Conservation (phyloP, 2,329 filamentous ascomycete species). For the Delphinella strobiligena region DNA sequence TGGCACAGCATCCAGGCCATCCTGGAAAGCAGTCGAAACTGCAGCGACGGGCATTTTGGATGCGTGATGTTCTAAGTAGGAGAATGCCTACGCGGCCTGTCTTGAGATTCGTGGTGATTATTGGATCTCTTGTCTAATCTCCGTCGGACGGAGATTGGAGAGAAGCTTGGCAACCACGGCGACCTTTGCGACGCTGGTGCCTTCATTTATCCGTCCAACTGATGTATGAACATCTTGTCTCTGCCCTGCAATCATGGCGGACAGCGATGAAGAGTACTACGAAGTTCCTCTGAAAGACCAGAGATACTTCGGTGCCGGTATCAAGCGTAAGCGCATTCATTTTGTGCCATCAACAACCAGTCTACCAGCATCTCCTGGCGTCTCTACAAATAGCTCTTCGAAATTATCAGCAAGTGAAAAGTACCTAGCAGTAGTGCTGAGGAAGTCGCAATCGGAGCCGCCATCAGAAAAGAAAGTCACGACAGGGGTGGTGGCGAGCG, state of each 20-base stretch:
- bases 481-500: too few relatives aligned
- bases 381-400: conserved; percentile 2
- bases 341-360: conserved; percentile 41
- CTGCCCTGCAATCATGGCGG: conserved; percentile 37
- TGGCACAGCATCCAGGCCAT: conserved; percentile 41
- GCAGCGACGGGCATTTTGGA: conserved; percentile 50
- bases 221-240: background rate
- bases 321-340: conserved; percentile 47
- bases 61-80: background rate
- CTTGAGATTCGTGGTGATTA: too few relatives aligned
- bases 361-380: background rate
- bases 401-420: conserved; percentile 35
- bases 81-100: background rate
- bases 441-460: conserved; percentile 18
- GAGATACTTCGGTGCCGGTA: conserved; percentile 49
- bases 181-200: too few relatives aligned
- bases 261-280: conserved; percentile 39
- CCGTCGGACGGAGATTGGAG: background rate
- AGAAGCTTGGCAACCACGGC: too few relatives aligned
- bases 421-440: conserved; percentile 57
- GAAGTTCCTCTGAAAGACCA: conserved; percentile 47
- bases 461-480: too few relatives aligned
- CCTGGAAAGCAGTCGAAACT: conserved; percentile 38
- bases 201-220: too few relatives aligned
- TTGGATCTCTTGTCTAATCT: background rate